These are phyloP conservation scores for Alnus rubra DNA, from an alignment of 306 rosid species.

Conservation along the genomic window DNA sequence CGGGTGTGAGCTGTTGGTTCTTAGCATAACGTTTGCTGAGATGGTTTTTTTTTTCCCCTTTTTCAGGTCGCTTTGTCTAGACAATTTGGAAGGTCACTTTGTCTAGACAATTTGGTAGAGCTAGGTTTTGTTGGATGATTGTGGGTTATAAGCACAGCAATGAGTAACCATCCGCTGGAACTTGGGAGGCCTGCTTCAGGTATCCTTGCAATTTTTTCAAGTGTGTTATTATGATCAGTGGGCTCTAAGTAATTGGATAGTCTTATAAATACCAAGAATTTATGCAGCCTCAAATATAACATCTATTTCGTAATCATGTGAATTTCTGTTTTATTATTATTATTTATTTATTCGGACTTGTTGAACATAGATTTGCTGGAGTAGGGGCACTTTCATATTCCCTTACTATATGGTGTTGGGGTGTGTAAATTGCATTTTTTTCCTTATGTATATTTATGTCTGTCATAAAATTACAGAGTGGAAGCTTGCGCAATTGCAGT, in stretches of 20 bases:
- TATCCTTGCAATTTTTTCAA: conserved; percentile 32
- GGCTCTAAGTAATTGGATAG: conserved; percentile 11
- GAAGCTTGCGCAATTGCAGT: background rate
- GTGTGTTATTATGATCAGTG: conserved; percentile 4
- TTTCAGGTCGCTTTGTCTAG: conserved; percentile 29
- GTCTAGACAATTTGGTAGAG: conserved; percentile 28
- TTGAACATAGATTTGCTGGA: background rate
- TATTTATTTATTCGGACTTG: background rate
- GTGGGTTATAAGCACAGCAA: conserved; percentile 33
- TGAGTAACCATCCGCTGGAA: conserved; percentile 46
- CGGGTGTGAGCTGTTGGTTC: conserved; percentile 19
- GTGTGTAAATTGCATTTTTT: background rate
- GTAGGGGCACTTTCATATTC: background rate
- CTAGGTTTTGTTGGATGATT: conserved; percentile 37
- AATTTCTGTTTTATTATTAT: too few relatives aligned
- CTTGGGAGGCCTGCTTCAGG: conserved; percentile 72
- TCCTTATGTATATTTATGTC: background rate
- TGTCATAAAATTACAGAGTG: background rate
- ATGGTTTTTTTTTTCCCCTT: background rate
- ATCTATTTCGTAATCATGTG: background rate
- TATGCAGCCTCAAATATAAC: background rate
- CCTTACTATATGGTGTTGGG: background rate
- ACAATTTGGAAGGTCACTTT: conserved; percentile 16
- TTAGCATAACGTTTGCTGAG: conserved; percentile 14
- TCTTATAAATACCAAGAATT: background rate